Percentiles rank a stretch among this genome's conserved stretches.
These are phyloP conservation scores for Fusarium hostae DNA, from an alignment of 2,329 filamentous ascomycete species.

Conservation along the genomic window DNA sequence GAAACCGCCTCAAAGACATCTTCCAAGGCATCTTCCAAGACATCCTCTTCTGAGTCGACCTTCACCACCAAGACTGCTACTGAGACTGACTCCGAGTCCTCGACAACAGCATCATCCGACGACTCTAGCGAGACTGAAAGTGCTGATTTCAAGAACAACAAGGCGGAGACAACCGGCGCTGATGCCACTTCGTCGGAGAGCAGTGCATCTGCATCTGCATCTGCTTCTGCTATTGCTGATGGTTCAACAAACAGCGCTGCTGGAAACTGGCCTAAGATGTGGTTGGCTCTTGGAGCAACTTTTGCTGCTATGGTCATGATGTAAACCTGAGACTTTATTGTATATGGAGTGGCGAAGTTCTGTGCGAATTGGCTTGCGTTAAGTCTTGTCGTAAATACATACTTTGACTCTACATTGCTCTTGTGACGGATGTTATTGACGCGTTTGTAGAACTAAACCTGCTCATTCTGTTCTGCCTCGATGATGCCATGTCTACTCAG, in stretches of 20 bases:
- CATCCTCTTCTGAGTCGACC: background rate
- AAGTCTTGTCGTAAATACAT: background rate
- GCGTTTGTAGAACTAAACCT: no score
- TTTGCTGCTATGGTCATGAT: conserved; percentile 9
- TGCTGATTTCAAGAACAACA: conserved; percentile 20
- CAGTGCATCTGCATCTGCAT: conserved; percentile 7
- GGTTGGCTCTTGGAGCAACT: conserved; percentile 4
- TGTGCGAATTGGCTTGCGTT: background rate
- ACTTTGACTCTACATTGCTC: background rate
- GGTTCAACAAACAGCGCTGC: background rate
- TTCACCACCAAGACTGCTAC: background rate
- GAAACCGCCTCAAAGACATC: background rate
- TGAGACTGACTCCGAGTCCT: background rate
- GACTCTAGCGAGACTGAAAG: conserved; percentile 1
- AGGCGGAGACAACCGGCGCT: background rate
- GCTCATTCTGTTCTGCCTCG: rapidly evolving
- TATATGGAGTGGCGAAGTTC: background rate
- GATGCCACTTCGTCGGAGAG: background rate
- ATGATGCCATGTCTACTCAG: background rate
- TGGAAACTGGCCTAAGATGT: conserved; percentile 15
- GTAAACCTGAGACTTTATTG: rapidly evolving
- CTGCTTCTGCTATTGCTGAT: conserved; percentile 1
- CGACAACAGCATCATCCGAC: conserved; percentile 11
- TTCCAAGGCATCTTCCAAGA: background rate
- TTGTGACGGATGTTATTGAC: rapidly evolving